Evolutionary conservation across 345 rosid genomes (phyloP).

Genomic region (Leavenworthia alabamica): DNA sequence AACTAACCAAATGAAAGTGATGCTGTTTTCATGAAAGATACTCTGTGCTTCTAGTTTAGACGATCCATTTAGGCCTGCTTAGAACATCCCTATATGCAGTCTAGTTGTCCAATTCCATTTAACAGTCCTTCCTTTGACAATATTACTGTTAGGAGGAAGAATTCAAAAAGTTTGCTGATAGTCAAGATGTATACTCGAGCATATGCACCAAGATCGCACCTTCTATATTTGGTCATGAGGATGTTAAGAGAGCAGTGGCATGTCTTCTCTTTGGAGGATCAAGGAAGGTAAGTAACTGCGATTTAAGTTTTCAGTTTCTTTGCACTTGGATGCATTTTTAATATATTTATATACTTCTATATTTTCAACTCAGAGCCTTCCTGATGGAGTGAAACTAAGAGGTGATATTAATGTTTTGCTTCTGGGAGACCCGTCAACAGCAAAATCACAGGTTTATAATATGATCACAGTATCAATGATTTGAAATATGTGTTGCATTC

Average conservation of each 20-base stretch:
- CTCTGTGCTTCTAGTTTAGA: not conserved
- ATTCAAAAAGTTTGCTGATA: slow-evolving; percentile 71
- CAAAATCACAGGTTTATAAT: slow-evolving; percentile 78
- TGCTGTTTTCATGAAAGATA: not conserved
- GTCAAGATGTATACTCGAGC: slow-evolving; percentile 46
- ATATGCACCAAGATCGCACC: slow-evolving; percentile 86
- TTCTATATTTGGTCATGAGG: slow-evolving; percentile 87
- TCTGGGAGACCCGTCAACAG: slow-evolving; percentile 95
- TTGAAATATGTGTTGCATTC: not conserved
- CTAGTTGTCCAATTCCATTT: not conserved
- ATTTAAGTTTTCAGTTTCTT: not conserved
- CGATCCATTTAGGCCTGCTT: not conserved
- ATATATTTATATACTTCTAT: not conserved
- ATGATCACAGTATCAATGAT: not conserved
- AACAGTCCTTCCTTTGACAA: not conserved
- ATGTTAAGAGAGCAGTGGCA: slow-evolving; percentile 85
- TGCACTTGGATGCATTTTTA: not conserved
- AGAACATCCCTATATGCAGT: not conserved
- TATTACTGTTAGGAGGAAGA: slow-evolving; percentile 71
- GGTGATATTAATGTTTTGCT: slow-evolving; percentile 95
- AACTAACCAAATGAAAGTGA: no score
- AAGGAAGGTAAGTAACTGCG: slow-evolving; percentile 51
- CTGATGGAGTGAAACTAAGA: slow-evolving; percentile 89
- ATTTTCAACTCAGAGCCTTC: slow-evolving; percentile 48
- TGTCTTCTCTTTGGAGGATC: slow-evolving; percentile 97